Evolutionary conservation across 257 asterid species (phyloP).

Genomic region (Salvia rosmarinus): DNA sequence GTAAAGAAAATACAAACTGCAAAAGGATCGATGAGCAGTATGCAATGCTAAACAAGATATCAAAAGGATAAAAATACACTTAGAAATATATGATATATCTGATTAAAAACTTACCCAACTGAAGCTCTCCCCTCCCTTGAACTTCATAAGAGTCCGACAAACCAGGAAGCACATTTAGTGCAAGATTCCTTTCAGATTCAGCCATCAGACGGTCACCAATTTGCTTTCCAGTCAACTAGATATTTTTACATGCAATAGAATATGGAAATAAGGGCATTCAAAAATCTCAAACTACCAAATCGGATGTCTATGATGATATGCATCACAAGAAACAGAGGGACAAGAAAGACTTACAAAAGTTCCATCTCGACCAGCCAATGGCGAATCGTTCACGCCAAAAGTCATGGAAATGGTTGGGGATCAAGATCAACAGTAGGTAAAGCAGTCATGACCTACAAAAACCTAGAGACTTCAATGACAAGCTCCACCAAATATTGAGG

Average conservation of each 20-base stretch:
- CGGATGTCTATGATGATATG: background rate
- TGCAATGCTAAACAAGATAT: conserved; percentile 5
- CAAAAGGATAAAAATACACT: conserved; percentile 1
- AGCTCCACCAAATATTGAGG: conserved; percentile 26
- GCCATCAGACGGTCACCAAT: conserved; percentile 91
- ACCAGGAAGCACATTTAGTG: conserved; percentile 88
- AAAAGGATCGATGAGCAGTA: conserved; percentile 14
- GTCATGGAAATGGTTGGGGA: conserved; percentile 99
- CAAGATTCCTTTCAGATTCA: conserved; percentile 96
- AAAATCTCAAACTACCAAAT: background rate
- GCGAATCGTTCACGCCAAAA: conserved; percentile 96
- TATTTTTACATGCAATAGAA: conserved; percentile 31
- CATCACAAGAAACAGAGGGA: conserved; percentile 3
- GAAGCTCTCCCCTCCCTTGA: conserved; percentile 99
- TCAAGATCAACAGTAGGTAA: conserved; percentile 94
- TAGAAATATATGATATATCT: conserved; percentile 23
- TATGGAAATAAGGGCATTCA: conserved; percentile 4
- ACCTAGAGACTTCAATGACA: conserved; percentile 32
- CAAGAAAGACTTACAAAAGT: conserved; percentile 63
- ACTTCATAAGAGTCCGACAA: conserved; percentile 94
- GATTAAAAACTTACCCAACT: conserved; percentile 65
- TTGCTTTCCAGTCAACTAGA: conserved; percentile 94
- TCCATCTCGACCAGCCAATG: conserved; percentile 98
- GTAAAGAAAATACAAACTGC: conserved; percentile 23
- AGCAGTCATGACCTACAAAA: conserved; percentile 74